Evolutionary conservation across 495 filamentous ascomycete species (phyloP).

Genomic region (Massariosphaeria phaeospora): DNA sequence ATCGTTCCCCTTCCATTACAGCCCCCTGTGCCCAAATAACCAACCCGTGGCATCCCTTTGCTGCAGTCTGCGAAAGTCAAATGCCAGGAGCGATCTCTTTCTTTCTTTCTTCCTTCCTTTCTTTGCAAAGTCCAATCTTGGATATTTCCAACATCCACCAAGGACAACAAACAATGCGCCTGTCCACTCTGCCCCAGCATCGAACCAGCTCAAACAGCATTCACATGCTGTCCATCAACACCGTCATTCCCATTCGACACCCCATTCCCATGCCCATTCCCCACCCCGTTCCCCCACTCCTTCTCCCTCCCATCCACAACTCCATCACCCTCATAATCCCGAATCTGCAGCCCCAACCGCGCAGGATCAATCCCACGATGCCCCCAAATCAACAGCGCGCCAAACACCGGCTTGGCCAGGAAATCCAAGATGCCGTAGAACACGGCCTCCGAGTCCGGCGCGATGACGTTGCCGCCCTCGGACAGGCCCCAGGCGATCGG

Average conservation of each 20-base stretch:
- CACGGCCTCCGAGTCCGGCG: slow-evolving; percentile 57
- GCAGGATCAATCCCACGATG: slow-evolving; percentile 52
- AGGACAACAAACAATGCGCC: no score
- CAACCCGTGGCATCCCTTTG: no score
- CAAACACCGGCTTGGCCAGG: slow-evolving; percentile 54
- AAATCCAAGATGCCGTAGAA: slow-evolving; percentile 69
- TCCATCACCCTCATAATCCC: slow-evolving; percentile 42
- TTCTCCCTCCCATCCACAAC: slow-evolving; percentile 9
- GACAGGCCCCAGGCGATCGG: slow-evolving; percentile 62
- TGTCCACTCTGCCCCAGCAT: no score
- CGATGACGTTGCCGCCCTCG: slow-evolving; percentile 64
- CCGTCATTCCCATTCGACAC: neutral
- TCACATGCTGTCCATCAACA: neutral
- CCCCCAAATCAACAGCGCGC: slow-evolving; percentile 48
- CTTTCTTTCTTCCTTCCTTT: no score
- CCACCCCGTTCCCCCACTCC: neutral
- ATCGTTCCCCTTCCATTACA: no score
- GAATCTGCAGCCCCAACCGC: slow-evolving; percentile 47
- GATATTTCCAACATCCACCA: no score
- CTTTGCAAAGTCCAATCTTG: no score
- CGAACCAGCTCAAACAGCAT: no score
- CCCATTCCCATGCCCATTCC: neutral
- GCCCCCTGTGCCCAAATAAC: no score
- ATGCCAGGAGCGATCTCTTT: no score
- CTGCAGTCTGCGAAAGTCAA: no score